Base-by-base conservation (phyloP, 2,329 filamentous ascomycete genomes). In the Sporothrix mexicana region DNA sequence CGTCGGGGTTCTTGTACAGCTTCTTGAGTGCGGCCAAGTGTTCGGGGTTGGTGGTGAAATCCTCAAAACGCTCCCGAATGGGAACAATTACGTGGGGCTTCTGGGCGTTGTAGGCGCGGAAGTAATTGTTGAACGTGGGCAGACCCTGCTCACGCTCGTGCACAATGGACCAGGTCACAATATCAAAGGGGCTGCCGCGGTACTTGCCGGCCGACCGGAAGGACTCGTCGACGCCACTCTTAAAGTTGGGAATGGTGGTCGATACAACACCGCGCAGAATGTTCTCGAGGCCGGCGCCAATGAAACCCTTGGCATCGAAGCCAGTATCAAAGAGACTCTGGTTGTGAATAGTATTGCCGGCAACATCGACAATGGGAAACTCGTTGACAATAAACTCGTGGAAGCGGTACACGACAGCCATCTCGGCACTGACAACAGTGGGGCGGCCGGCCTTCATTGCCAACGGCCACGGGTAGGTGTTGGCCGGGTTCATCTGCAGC, bases 71-170 rank as follows among this genome's bases (percentile, higher is more conserved):
- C 59, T 47, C 30, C 2, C 74, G 74, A 51, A 75, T 74, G 8
- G 69, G 73, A 7, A 75, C 74, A 9, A 13, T n/a, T 2, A 75
- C 72, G 2, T 71, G 30, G 2, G 74, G 70, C 9, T 73, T 71
- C 55, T 73, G 55, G n/a, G n/a, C 55, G 36, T 75, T 75, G 74
- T 75, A 75, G 7, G 69, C 74, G 3, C 59, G 64, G 59, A 75
- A 75, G 67, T 75, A 75, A 36, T 72, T 59, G 70, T 75, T 75
- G 70, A 75, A 75, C 5, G 73, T 72, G 5, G 74, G 74, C 23
- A 75, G 47, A 2, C 74, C 73, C 55, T 75, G 74, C 49, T 75
- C 74, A 23, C 74, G 70, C 72, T 75, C 74, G 70, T 75, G 73
- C 25, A 75, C 73, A 59, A 75, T 73, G 5, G 69, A 72, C 74